Conservation (phyloP, 257 asterid genomes). For the Nemophila menziesii region DNA sequence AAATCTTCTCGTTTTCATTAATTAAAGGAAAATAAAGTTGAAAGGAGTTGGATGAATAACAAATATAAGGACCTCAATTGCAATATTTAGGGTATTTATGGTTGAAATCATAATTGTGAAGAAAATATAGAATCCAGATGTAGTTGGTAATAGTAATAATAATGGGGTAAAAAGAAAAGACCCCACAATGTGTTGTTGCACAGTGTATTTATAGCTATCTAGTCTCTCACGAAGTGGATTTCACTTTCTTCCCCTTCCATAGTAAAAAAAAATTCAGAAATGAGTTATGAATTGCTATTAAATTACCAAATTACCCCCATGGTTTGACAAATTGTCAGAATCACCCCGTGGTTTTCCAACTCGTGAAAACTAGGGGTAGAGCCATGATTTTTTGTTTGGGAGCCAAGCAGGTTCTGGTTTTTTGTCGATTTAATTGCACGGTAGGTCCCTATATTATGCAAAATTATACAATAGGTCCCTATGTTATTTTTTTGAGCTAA, state of each 20-base stretch:
- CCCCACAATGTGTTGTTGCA: constrained; percentile 88
- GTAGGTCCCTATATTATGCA: too few species aligned
- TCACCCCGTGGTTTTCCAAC: too few species aligned
- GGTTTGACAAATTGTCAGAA: too few species aligned
- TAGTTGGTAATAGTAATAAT: constrained; percentile 79
- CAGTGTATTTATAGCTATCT: constrained; percentile 81
- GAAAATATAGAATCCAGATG: constrained; percentile 80
- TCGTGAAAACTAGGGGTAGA: too few species aligned
- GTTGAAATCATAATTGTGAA: constrained; percentile 71
- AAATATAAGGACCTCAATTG: constrained; percentile 39
- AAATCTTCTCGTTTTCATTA: constrained; percentile 54
- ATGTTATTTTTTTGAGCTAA: too few species aligned
- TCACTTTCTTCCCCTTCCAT: constrained; percentile 83
- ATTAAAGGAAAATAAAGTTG: constrained; percentile 57
- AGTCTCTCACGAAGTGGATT: constrained; percentile 89
- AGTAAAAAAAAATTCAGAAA: too few species aligned
- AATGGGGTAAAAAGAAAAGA: constrained; percentile 87
- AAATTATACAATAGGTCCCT: too few species aligned
- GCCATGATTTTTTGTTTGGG: too few species aligned
- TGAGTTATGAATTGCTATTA: too few species aligned
- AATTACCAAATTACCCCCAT: too few species aligned
- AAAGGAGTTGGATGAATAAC: constrained; percentile 75
- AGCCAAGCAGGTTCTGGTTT: too few species aligned
- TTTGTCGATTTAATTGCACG: too few species aligned
- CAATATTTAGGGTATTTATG: constrained; percentile 43